Evolutionary conservation across 257 asterid species (phyloP).

Genomic region (Fraxinus pennsylvanica): DNA sequence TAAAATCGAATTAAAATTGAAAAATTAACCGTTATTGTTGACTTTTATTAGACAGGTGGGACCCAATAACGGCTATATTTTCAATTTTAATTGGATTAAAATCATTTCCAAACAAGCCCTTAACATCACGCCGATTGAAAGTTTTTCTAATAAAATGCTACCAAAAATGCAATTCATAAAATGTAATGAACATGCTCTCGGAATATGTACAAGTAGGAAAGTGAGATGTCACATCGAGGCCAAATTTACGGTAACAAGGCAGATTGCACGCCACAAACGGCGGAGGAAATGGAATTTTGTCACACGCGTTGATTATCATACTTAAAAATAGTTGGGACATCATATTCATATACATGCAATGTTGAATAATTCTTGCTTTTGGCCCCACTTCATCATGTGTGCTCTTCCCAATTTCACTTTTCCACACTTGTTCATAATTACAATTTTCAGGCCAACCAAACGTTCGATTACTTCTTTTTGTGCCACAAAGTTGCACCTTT

Average conservation of each 20-base stretch:
- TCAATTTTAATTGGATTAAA: too few relatives aligned
- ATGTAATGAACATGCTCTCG: too few relatives aligned
- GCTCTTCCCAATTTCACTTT: neutral
- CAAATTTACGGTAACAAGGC: neutral
- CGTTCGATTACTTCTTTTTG: neutral
- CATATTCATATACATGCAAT: neutral
- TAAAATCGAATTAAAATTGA: too few relatives aligned
- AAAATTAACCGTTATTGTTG: too few relatives aligned
- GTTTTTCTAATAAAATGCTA: too few relatives aligned
- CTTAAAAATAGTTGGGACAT: neutral
- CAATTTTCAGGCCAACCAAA: neutral
- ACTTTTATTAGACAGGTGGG: too few relatives aligned
- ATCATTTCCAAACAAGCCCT: too few relatives aligned
- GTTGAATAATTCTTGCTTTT: neutral
- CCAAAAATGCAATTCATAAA: too few relatives aligned
- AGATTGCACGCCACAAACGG: conserved; percentile 27
- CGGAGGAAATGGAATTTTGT: conserved; percentile 17
- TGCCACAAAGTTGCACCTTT: neutral
- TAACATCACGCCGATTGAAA: too few relatives aligned
- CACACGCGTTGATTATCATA: too few relatives aligned
- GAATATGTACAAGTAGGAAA: too few relatives aligned
- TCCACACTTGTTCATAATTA: neutral
- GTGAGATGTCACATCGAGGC: neutral
- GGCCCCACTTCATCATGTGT: neutral
- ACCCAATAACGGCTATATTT: too few relatives aligned